Base-by-base conservation (phyloP, 106 monocot genomes). In the Hemerocallis citrina region DNA sequence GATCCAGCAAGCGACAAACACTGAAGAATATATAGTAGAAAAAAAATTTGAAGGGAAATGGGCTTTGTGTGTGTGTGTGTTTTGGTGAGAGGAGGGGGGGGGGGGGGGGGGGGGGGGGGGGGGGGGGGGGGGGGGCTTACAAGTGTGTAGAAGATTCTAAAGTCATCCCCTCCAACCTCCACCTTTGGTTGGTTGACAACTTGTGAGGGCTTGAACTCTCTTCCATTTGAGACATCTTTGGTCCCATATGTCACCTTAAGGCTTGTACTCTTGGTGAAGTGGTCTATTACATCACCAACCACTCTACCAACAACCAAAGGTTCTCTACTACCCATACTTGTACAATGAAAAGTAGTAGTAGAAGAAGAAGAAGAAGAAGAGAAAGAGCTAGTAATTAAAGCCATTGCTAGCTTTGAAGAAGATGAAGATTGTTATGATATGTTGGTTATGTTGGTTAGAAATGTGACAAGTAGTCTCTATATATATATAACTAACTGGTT, bases 131-230 rank as follows among this genome's bases (percentile, higher is more conserved):
- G 32, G 0, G 8, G n/a, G 56, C 83, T 86, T 79, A 96, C 95
- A 23, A 96, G 81, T 21, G 95, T 90, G 50, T 87, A 84, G 64
- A 89, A 77, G 54, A 44, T 90, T 67, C 84, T 96, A 8, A 79
- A 54, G 31, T 87, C 86, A 56, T 47, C 63, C 3, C 90, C 95
- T 27, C 81, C 83, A 35, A 96, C 74, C 58, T 83, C 76, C 42
- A 84, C 82, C 62, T 81, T 70, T 0, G 95, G 95, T 39, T 81
- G 75, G 57, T 49, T 78, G 7, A 66, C 68, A 1, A 95, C 86
- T 43, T 71, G 75, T 0, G 95, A 95, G 0, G 95, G 89, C 63
- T 77, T 95, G 57, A 89, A 81, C 55, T 79, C 86, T 1, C 71
- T 55, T 8, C 95, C 95, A 61, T 89, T 86, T 31, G 43, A 74